Conservation (phyloP, 2,329 filamentous ascomycete species). For the Malbranchea zuffiana region DNA sequence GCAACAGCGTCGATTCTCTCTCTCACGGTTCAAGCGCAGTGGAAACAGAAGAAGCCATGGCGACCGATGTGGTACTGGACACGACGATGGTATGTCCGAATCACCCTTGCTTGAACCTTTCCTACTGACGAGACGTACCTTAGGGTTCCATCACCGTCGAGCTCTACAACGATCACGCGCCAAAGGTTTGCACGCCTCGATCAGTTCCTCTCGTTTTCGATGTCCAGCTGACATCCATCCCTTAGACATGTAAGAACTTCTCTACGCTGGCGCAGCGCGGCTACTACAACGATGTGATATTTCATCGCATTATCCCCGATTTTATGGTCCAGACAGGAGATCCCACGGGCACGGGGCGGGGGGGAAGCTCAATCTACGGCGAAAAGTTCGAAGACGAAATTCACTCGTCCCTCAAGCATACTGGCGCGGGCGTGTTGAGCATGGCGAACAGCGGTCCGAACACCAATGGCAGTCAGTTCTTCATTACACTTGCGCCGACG, state of each 20-base stretch:
- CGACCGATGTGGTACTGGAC: slow-evolving; percentile 67
- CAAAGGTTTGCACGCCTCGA: slow-evolving; percentile 41
- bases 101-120: slow-evolving; percentile 4
- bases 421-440: slow-evolving; percentile 80
- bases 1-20: too few species aligned
- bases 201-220: background rate
- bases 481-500: slow-evolving; percentile 84
- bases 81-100: slow-evolving; percentile 61
- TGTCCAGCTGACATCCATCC: background rate
- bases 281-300: slow-evolving; percentile 77
- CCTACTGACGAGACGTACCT: background rate
- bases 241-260: slow-evolving; percentile 75
- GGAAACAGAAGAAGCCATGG: slow-evolving; percentile 42
- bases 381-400: slow-evolving; percentile 95
- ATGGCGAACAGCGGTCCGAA: slow-evolving; percentile 95
- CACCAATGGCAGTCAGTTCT: slow-evolving; percentile 93
- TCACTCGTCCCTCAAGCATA: slow-evolving; percentile 65
- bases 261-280: slow-evolving; percentile 63
- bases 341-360: slow-evolving; percentile 83
- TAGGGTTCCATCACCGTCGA: slow-evolving; percentile 78
- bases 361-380: slow-evolving; percentile 81
- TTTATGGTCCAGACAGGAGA: slow-evolving; percentile 98
- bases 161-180: slow-evolving; percentile 81
- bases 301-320: slow-evolving; percentile 89
- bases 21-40: too few species aligned